phyloP scores from a whole-genome alignment of 208 protist genomes.

The Acanthamoeba royreba region DNA sequence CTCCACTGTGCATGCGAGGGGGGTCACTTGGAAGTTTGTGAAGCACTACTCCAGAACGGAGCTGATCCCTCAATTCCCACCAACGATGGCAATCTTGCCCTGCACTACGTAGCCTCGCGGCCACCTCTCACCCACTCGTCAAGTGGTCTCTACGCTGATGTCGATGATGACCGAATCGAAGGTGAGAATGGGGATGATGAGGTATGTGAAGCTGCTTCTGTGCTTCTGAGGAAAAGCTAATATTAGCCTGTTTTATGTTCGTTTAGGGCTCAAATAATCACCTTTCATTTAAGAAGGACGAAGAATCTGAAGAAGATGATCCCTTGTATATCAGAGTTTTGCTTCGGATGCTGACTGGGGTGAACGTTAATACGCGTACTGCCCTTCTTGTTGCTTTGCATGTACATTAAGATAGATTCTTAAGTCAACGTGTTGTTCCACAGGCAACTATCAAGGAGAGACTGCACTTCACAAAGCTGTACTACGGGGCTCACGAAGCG shows the following conservation, averaged over 20 bases:
- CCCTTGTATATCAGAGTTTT: conserved; percentile 1
- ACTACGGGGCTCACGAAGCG: not conserved
- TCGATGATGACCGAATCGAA: not conserved
- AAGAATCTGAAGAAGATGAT: not conserved
- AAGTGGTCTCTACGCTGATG: too few species aligned
- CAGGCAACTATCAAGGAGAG: conserved; percentile 30
- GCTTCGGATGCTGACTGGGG: conserved; percentile 26
- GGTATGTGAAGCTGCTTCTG: too few species aligned
- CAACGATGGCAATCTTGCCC: conserved; percentile 17
- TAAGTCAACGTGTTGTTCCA: too few species aligned
- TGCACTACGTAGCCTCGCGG: conserved; percentile 27
- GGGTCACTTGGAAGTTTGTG: not conserved
- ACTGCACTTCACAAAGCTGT: conserved; percentile 36
- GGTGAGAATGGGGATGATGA: too few species aligned
- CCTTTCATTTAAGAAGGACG: not conserved
- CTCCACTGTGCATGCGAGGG: conserved; percentile 30
- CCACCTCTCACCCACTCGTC: not conserved
- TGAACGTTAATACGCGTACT: conserved; percentile 12
- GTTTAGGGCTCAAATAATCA: too few species aligned
- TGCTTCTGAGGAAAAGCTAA: too few species aligned
- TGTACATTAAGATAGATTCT: not conserved
- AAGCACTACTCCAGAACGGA: not conserved
- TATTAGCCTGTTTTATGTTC: too few species aligned
- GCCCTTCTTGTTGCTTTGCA: not conserved
- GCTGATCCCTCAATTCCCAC: not conserved